Evolutionary conservation across 495 filamentous ascomycete species (phyloP).

Genomic region (Immersiella caudata): DNA sequence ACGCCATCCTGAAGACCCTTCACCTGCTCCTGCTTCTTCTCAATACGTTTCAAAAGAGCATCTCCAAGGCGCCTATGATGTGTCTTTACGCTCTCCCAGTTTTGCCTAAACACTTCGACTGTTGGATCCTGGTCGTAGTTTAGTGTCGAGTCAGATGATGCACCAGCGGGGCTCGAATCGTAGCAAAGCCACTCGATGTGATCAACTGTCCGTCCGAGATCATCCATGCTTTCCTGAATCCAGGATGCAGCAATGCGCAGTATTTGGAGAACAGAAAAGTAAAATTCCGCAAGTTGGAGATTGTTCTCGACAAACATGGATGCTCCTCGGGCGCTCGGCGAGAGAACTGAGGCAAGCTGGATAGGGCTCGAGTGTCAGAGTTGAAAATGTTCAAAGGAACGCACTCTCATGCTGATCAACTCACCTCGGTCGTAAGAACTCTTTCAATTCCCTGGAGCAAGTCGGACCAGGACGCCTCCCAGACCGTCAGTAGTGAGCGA

Average conservation of each 20-base stretch:
- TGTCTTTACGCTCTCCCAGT: too few species aligned
- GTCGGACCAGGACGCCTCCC: conserved; percentile 1
- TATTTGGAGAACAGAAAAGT: neutral
- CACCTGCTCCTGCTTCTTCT: too few species aligned
- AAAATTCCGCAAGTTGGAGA: conserved; percentile 6
- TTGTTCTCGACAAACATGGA: neutral
- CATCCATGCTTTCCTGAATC: conserved; percentile 14
- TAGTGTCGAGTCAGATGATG: too few species aligned
- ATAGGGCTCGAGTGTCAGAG: neutral
- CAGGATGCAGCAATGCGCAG: neutral
- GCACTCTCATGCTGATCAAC: too few species aligned
- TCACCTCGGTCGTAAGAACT: neutral
- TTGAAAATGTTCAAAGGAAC: neutral
- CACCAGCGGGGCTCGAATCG: too few species aligned
- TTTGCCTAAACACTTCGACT: too few species aligned
- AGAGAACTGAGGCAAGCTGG: conserved; percentile 3
- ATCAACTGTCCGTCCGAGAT: conserved; percentile 1
- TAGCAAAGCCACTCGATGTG: conserved; percentile 2
- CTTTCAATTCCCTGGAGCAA: neutral
- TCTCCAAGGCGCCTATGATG: too few species aligned
- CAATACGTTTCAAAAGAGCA: too few species aligned
- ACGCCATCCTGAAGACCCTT: too few species aligned
- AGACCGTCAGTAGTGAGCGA: neutral
- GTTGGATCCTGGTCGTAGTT: too few species aligned
- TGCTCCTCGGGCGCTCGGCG: neutral